A percentile compares a stretch with the other conserved stretches of the same genome.
Evolutionary conservation across 73 alveolate species (phyloP).

Genomic region (Paramecium biaurelia): DNA sequence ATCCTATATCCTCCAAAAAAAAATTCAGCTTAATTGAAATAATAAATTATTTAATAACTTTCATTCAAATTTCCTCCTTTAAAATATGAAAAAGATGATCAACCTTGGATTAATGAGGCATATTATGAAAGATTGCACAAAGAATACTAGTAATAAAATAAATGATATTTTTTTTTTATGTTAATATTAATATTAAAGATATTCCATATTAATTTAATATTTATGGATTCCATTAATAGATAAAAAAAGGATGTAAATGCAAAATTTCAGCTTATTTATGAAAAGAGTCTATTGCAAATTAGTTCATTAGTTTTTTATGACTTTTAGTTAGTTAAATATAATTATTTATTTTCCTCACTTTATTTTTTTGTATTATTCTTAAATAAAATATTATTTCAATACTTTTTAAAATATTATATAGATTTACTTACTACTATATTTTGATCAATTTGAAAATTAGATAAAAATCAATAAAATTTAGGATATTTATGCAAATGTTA

Average conservation of each 20-base stretch:
- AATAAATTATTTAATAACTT: background rate
- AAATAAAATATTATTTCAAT: background rate
- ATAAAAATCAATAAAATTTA: background rate
- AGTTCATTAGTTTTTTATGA: background rate
- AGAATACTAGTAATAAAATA: background rate
- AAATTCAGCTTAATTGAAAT: background rate
- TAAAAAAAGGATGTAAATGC: too few species aligned
- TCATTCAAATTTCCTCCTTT: slow-evolving; percentile 34
- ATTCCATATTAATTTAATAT: background rate
- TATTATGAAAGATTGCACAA: background rate
- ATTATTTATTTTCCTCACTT: background rate
- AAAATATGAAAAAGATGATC: slow-evolving; percentile 30
- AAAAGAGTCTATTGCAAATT: too few species aligned
- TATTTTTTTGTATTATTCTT: background rate
- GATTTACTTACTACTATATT: background rate
- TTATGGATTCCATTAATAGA: too few species aligned
- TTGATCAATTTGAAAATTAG: background rate
- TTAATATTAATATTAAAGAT: background rate
- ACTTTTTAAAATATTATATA: background rate
- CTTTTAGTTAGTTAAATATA: too few species aligned
- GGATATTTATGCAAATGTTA: background rate
- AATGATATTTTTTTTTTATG: background rate
- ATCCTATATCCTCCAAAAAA: slow-evolving; percentile 42
- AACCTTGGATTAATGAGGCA: slow-evolving; percentile 38
- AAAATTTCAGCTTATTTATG: too few species aligned